phyloP scores from a whole-genome alignment of 768 basidiomycete genomes.

The Coprinopsis cinerea region DNA sequence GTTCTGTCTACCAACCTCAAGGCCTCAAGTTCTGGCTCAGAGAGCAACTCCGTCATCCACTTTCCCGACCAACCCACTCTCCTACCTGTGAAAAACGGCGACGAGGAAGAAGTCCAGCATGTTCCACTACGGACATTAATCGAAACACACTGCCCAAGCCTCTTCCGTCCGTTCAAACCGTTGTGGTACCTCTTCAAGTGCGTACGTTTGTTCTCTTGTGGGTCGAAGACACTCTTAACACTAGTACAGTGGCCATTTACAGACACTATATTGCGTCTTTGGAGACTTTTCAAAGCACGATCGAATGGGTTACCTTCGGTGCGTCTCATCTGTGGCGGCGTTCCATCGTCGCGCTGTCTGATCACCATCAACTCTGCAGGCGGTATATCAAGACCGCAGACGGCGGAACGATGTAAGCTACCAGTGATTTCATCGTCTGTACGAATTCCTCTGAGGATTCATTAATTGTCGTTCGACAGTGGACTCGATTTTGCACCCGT shows the following conservation, averaged over 20 bases:
- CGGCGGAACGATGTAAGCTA: constrained; percentile 58
- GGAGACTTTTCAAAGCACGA: constrained; percentile 58
- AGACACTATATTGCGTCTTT: constrained; percentile 54
- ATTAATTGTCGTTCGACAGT: constrained; percentile 24
- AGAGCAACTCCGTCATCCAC: constrained; percentile 21
- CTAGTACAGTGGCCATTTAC: constrained; percentile 49
- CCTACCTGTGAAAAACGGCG: constrained; percentile 24
- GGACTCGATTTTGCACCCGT: constrained; percentile 63
- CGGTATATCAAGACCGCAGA: constrained; percentile 47
- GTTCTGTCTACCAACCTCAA: constrained; percentile 27
- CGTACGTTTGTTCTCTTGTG: constrained; percentile 15
- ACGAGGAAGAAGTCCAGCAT: constrained; percentile 28
- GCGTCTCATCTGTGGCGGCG: constrained; percentile 10
- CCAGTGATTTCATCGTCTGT: neutral
- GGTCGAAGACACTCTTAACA: neutral
- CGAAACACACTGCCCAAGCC: constrained; percentile 35
- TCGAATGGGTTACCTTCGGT: constrained; percentile 52
- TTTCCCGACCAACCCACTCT: constrained; percentile 34
- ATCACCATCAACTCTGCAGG: constrained; percentile 25
- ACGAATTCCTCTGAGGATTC: neutral
- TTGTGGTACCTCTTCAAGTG: constrained; percentile 48
- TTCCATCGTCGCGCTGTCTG: neutral
- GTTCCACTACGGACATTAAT: constrained; percentile 34
- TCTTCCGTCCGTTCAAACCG: constrained; percentile 38
- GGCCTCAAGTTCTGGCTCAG: constrained; percentile 4